These are phyloP conservation scores for Royoungia palumana DNA, from an alignment of 768 basidiomycete genomes.

Conservation along the genomic window DNA sequence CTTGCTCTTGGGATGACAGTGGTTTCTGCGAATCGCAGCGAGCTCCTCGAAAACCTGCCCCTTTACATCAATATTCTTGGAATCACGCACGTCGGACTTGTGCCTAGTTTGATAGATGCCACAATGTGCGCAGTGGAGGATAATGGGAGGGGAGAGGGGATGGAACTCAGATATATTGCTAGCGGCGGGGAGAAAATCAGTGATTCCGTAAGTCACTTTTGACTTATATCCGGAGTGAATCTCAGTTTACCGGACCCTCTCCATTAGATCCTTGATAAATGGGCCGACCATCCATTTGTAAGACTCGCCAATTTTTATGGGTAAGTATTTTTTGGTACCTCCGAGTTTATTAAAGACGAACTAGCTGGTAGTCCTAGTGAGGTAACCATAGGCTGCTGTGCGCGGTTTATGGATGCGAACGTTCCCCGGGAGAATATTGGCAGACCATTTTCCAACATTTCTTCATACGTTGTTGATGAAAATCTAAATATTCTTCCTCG, in stretches of 20 bases:
- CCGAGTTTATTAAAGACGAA: not conserved
- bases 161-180: conserved; percentile 41
- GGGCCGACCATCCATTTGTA: conserved; percentile 44
- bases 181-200: conserved; percentile 55
- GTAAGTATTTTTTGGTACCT: conserved; percentile 13
- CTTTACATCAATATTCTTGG: conserved; percentile 38
- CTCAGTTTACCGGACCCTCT: not conserved
- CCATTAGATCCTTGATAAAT: conserved; percentile 41
- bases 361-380: conserved; percentile 41
- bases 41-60: conserved; percentile 42
- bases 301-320: conserved; percentile 51
- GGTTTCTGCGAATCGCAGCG: conserved; percentile 38
- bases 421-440: conserved; percentile 46
- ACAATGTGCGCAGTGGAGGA: conserved; percentile 35
- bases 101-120: conserved; percentile 52
- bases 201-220: conserved; percentile 37
- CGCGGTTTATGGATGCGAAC: conserved; percentile 39
- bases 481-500: conserved; percentile 42
- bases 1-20: conserved; percentile 45
- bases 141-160: conserved; percentile 29
- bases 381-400: conserved; percentile 51
- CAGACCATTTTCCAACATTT: conserved; percentile 34
- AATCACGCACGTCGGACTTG: conserved; percentile 49
- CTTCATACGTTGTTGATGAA: conserved; percentile 41
- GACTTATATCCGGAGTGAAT: not conserved